Base-by-base conservation (phyloP, 2,329 filamentous ascomycete genomes). In the Sclerotinia borealis region DNA sequence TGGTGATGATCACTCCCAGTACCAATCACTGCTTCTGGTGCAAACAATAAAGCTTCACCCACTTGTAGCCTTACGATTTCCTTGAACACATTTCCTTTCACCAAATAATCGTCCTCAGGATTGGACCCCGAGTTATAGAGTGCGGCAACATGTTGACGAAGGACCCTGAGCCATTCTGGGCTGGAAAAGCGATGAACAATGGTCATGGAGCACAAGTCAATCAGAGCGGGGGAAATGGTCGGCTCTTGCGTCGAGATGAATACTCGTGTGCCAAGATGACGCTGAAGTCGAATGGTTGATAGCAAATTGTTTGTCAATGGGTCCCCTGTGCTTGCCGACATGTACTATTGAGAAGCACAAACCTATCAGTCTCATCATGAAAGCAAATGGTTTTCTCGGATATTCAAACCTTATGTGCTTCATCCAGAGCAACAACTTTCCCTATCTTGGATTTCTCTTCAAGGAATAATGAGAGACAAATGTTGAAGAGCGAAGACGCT, bases 201-300 rank as follows among this genome's bases (percentile, higher is more conserved):
- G 0, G 85, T 89, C n/a, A 90, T 77, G 1, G 84, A 86, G 73
- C 87, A 92, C 0, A 93, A 77, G 60, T 91, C 88, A 0, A 93
- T 79, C 0, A 95, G 79, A 19, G 81, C 80, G 0, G 85, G 84
- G 0, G 86, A 87, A 4, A 93, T 80, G 0, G 88, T 91, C 0
- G 90, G 90, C 69, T 93, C 90, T 71, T 95, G 89, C 0, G 90
- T 93, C 0, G 89, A 86, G 37, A 93, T 86, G 48, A 93, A 72
- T 5, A 92, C 79, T 0, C 90, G 81, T 0, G 83, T 80, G 0
- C 81, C 89, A 0, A 86, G 75, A 71, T 93, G 90, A 0, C 89
- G 85, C 73, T 93, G 89, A 22, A 88, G 79, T 0, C 90, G 83
- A 67, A 93, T 88, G 0, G 83, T 82, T 0, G 79, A 78, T 0